Conservation (phyloP, 495 filamentous ascomycete genomes). For the Podospora anserina region DNA sequence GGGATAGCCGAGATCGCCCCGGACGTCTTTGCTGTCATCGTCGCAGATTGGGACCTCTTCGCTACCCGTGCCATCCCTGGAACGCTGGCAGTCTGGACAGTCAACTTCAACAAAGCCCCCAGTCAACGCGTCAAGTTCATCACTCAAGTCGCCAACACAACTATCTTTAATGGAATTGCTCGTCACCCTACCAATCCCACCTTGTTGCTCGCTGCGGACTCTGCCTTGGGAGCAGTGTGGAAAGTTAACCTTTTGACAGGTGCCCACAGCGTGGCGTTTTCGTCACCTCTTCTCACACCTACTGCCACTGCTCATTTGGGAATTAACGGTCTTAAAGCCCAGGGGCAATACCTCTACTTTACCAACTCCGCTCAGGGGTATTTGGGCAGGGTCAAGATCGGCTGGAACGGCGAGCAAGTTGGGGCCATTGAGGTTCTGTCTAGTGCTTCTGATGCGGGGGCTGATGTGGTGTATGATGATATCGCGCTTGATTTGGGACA, state of each 20-base stretch:
- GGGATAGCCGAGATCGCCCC: constrained; percentile 29
- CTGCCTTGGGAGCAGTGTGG: constrained; percentile 37
- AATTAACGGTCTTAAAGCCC: constrained; percentile 43
- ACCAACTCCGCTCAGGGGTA: constrained; percentile 40
- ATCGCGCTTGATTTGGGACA: constrained; percentile 13
- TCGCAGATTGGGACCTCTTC: constrained; percentile 31
- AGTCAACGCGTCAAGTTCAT: constrained; percentile 26
- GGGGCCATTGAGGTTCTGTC: constrained; percentile 17
- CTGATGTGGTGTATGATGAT: constrained; percentile 24
- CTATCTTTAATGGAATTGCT: constrained; percentile 40
- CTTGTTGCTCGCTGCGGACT: constrained; percentile 36
- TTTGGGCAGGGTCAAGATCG: constrained; percentile 34
- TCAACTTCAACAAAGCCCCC: constrained; percentile 17
- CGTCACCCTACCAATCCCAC: constrained; percentile 20
- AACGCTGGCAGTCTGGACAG: constrained; percentile 34
- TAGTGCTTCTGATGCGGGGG: constrained; percentile 12
- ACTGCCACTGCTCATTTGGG: constrained; percentile 33
- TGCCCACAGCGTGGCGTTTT: constrained; percentile 21
- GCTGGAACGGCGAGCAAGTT: constrained; percentile 25
- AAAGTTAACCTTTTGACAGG: constrained; percentile 29
- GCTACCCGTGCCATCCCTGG: constrained; percentile 31
- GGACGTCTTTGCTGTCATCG: constrained; percentile 41
- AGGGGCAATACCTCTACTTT: constrained; percentile 37
- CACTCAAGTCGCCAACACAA: constrained; percentile 33
- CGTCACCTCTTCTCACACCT: constrained; percentile 17